Base-by-base conservation (phyloP, 2,329 filamentous ascomycete species). In the Penicillium expansum region DNA sequence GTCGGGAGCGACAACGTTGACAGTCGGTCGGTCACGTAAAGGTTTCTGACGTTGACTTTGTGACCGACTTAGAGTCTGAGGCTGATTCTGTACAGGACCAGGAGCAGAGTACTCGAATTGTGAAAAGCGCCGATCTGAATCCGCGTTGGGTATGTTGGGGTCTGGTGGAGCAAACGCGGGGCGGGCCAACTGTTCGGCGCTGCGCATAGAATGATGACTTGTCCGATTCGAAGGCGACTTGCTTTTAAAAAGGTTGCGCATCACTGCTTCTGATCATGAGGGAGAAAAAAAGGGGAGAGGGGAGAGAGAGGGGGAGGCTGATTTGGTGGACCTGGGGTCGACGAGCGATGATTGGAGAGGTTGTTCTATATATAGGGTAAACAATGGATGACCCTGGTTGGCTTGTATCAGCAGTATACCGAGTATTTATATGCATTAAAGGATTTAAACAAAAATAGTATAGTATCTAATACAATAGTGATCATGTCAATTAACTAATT, bases 171-270 rank as follows among this genome's bases (percentile, higher is more conserved):
- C 51, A 37, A 65, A 61, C 52, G 56, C 51, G 54, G 61, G 58
- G 48, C 49, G 48, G 41, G 43, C 48, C 53, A 65, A 64, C 39
- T 66, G 55, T 47, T 69, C 67, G 22, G 52, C 61, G 6, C 65
- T 67, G 20, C 62, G 64, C 41, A 52, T 57, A 49, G 61, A 37
- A 37, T 55, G 57, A 18, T 52, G 59, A 52, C 16, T 39, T 16
- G 62, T 58, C 33, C 58, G 49, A 48, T 59, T 52, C 8, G 57
- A 50, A 11, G 64, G 57, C 27, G 63, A 57, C 44, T 64, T 52
- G 45, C 57, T 66, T 58, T 60, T 68, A 55, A 69, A 67, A 51
- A 69, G 54, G 59, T 60, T 55, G 60, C 58, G 66, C 67, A 69
- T 69, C 39, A 55, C 62, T 62, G 57, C 44, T 52, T 44, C 11